Evolutionary conservation across 2,329 filamentous ascomycete genomes (phyloP).

Genomic region (Alternaria brassicae): DNA sequence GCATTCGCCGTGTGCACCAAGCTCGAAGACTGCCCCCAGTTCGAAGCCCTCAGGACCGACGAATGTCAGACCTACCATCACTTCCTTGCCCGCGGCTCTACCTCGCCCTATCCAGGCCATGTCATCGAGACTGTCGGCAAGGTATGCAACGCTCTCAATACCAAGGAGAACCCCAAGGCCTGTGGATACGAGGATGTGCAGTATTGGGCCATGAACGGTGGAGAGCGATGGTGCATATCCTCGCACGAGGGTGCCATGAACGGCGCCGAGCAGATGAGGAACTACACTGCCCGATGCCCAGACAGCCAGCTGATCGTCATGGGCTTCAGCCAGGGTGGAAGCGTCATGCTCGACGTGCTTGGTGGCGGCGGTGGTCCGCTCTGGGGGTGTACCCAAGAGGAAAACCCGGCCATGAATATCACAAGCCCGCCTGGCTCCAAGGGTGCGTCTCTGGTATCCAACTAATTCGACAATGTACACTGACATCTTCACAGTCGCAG

Average conservation of each 20-base stretch:
- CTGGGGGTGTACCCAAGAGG: constrained; percentile 34
- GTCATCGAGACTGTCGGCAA: constrained; percentile 37
- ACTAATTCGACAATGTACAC: not conserved
- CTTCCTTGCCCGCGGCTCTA: constrained; percentile 36
- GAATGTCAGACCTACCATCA: constrained; percentile 38
- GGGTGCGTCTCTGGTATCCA: constrained; percentile 10
- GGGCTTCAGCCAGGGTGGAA: constrained; percentile 40
- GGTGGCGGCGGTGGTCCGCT: constrained; percentile 37
- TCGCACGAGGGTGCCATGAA: constrained; percentile 36
- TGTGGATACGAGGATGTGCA: constrained; percentile 40
- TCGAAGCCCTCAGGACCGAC: constrained; percentile 30
- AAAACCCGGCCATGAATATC: constrained; percentile 31
- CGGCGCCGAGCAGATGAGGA: constrained; percentile 36
- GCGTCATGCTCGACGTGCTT: constrained; percentile 33
- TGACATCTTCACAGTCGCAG: constrained; percentile 29
- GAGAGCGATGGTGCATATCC: constrained; percentile 35
- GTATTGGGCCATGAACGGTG: constrained; percentile 36
- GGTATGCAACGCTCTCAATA: constrained; percentile 35
- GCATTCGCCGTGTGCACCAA: constrained; percentile 36
- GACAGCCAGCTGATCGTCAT: constrained; percentile 38
- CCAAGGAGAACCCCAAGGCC: constrained; percentile 28
- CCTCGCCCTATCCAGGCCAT: constrained; percentile 38
- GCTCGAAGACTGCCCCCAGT: constrained; percentile 35
- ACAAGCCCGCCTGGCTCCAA: constrained; percentile 32
- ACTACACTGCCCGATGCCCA: constrained; percentile 37